Percentiles rank a stretch among this genome's conserved stretches.
Evolutionary conservation across 495 filamentous ascomycete species (phyloP).

Genomic region (Penicillium canariense): DNA sequence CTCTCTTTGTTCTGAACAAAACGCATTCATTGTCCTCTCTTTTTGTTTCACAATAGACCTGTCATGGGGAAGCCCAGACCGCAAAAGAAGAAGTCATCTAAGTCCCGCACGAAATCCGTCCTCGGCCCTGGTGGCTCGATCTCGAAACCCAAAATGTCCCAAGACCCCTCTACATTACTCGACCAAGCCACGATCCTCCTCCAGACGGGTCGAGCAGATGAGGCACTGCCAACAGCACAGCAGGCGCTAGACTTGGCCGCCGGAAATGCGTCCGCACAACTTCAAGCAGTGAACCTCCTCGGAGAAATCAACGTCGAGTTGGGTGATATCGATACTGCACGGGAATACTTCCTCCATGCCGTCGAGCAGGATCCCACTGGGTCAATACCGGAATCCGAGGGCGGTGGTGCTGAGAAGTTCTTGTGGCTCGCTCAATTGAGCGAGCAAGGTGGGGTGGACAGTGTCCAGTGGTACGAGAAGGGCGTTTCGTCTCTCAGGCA

Average conservation of each 20-base stretch:
- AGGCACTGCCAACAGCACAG: conserved; percentile 63
- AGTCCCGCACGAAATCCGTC: conserved; percentile 46
- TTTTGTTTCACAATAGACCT: conserved; percentile 6
- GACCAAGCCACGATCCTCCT: conserved; percentile 66
- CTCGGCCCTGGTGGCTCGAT: conserved; percentile 44
- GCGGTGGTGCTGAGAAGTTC: conserved; percentile 91
- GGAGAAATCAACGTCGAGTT: conserved; percentile 84
- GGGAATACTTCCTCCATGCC: conserved; percentile 64
- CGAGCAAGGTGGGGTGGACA: conserved; percentile 79
- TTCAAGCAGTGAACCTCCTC: conserved; percentile 71
- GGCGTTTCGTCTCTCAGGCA: conserved; percentile 67
- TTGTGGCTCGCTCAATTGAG: conserved; percentile 92
- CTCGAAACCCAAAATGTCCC: conserved; percentile 47
- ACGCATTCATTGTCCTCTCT: conserved; percentile 1
- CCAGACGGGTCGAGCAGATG: conserved; percentile 66
- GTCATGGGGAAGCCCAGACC: conserved; percentile 50
- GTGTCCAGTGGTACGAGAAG: conserved; percentile 83
- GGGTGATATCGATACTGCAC: conserved; percentile 72
- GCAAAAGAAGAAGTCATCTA: conserved; percentile 47
- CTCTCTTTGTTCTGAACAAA: neutral
- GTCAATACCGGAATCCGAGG: conserved; percentile 53
- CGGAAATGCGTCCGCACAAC: conserved; percentile 40
- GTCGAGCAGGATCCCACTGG: conserved; percentile 73
- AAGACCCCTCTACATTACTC: conserved; percentile 56
- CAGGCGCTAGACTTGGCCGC: conserved; percentile 54